Evolutionary conservation across 1,284 basidiomycete genomes (phyloP).

Genomic region (Golubevia sp.): DNA sequence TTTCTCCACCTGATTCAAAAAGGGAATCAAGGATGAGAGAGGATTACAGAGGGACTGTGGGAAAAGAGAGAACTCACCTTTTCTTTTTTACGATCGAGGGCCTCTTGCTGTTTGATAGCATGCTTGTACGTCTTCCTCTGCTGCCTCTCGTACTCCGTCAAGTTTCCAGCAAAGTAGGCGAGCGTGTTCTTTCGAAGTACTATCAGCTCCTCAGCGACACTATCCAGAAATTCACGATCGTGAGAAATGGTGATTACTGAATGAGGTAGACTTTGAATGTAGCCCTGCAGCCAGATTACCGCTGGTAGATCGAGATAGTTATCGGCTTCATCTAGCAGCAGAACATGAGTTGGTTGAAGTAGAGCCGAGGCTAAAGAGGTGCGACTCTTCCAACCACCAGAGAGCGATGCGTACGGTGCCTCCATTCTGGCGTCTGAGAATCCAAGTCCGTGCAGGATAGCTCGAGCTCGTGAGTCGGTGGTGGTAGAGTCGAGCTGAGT

Average conservation of each 20-base stretch:
- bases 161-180: constrained; percentile 69
- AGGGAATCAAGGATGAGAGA: background rate
- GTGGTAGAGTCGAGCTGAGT: constrained; percentile 63
- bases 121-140: constrained; percentile 66
- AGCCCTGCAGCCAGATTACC: constrained; percentile 66
- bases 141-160: constrained; percentile 69
- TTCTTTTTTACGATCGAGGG: constrained; percentile 68
- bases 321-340: constrained; percentile 64
- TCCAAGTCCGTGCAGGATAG: constrained; percentile 71
- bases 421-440: constrained; percentile 68
- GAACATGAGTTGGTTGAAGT: constrained; percentile 63
- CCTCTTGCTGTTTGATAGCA: constrained; percentile 67
- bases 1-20: constrained; percentile 61
- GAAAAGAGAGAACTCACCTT: constrained; percentile 58
- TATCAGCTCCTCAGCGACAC: constrained; percentile 72
- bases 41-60: background rate
- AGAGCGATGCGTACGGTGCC: constrained; percentile 66
- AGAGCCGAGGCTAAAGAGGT: constrained; percentile 65
- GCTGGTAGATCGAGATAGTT: constrained; percentile 63
- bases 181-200: constrained; percentile 69
- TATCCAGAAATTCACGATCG: constrained; percentile 73
- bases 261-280: constrained; percentile 64
- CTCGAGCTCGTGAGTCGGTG: constrained; percentile 68
- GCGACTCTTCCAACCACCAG: constrained; percentile 74
- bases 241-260: constrained; percentile 73